Evolutionary conservation across 108 stramenopile species (phyloP), one percentile per base, ranked within the genome.

Genomic region (Pinguiococcus pyrenoidosus): DNA sequence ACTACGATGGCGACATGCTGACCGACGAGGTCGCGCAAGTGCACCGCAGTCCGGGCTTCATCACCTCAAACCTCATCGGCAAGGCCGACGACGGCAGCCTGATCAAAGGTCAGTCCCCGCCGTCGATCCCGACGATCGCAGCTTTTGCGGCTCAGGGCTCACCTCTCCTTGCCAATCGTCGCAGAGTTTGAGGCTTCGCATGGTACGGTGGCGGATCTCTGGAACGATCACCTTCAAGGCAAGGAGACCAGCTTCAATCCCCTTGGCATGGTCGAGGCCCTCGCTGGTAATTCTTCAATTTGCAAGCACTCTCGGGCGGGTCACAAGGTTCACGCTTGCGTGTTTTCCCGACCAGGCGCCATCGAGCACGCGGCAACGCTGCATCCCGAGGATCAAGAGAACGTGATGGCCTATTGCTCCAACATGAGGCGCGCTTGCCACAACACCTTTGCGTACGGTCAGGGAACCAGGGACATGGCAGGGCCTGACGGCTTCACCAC

Each of bases 21-120:
- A 94, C 92, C 17, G 92, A 89, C 76, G 86, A 94, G 66, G 82
- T 94, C 69, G 92, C 92, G 2, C 92, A 94, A 70, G 84, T 94
- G 10, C 92, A 94, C 59, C 88, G 92, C 46, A 89, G 87, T 17
- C 92, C 92, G 32, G 92, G 92, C 14, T 94, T 94, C 73, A 94
- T 90, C 54, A 94, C 92, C 1, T 84, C 82, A 24, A 94, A 94
- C 68, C 63, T 94, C 38, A 84, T 94, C 28, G 92, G 92, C 34
- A 73, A 75, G 60, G 63, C 66, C 34, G 85, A 82, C 10, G 88
- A 94, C 64, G 92, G 92, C 28, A 75, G 58, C 7, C 54, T 90
- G 40, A 87, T 92, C 41, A 87, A 86, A 68, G 84, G n/a, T n/a
- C n/a, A n/a, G n/a, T n/a, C n/a, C n/a, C n/a, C n/a, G n/a, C n/a